These are phyloP conservation scores for Solidago caesia DNA, from an alignment of 129 eudicot species.

Conservation along the genomic window DNA sequence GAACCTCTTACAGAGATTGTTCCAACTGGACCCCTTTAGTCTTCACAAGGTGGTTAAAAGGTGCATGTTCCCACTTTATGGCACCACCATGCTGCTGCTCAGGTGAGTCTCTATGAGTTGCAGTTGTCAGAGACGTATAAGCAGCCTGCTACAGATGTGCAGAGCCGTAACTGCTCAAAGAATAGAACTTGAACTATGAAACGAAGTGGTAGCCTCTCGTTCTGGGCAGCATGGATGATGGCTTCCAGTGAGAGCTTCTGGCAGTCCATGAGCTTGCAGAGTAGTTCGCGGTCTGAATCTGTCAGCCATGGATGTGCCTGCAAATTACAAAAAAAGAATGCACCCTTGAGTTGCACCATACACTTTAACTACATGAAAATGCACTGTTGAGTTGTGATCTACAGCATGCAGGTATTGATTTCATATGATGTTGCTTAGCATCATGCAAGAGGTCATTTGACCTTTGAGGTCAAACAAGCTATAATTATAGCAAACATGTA, in stretches of 20 bases:
- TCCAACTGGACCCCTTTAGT: slow-evolving; percentile 65
- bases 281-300: slow-evolving; percentile 64
- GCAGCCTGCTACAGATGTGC: slow-evolving; percentile 62
- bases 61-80: slow-evolving; percentile 27
- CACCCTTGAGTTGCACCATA: not conserved
- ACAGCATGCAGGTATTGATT: too few relatives aligned
- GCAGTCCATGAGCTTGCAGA: slow-evolving; percentile 73
- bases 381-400: not conserved
- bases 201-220: slow-evolving; percentile 75
- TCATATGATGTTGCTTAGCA: not conserved
- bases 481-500: too few relatives aligned
- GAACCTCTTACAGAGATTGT: slow-evolving; percentile 45
- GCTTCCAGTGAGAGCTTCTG: slow-evolving; percentile 81
- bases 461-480: not conserved
- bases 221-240: slow-evolving; percentile 76
- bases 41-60: slow-evolving; percentile 40
- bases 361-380: not conserved
- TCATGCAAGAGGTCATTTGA: not conserved
- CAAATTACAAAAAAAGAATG: not conserved
- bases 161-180: slow-evolving; percentile 73
- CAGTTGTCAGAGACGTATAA: slow-evolving; percentile 55
- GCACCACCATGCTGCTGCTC: slow-evolving; percentile 33
- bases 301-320: slow-evolving; percentile 79
- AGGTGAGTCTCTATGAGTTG: slow-evolving; percentile 42
- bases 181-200: slow-evolving; percentile 70